Percentiles rank a stretch among this genome's conserved stretches.
Conservation (phyloP, 192 early-diverging fungal genomes). For the Mortierella hygrophila region DNA sequence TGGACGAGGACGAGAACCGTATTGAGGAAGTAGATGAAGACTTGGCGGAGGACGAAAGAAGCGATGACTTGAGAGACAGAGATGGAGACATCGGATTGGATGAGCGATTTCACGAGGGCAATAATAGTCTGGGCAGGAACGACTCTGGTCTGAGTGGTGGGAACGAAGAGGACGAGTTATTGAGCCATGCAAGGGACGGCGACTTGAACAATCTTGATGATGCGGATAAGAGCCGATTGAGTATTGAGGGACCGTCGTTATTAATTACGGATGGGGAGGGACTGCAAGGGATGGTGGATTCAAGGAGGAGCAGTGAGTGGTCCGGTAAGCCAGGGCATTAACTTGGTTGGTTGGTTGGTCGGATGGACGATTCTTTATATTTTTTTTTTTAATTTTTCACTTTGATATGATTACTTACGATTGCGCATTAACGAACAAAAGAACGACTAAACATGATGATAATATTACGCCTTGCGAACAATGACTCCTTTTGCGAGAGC, state of each 20-base stretch:
- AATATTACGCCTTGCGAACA: no score
- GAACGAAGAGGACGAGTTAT: neutral
- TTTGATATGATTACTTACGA: no score
- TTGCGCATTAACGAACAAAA: no score
- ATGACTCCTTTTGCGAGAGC: no score
- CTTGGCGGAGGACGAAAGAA: neutral
- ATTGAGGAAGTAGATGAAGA: neutral
- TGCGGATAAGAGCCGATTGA: neutral
- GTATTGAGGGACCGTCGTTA: neutral
- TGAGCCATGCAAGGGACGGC: neutral
- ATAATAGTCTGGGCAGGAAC: neutral
- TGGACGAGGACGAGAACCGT: conserved; percentile 20
- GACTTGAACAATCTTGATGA: neutral
- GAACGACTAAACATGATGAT: no score
- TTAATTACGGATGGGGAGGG: neutral
- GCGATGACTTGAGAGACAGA: neutral
- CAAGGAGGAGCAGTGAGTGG: neutral
- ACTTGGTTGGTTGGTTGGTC: neutral
- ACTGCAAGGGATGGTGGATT: neutral
- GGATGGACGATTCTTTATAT: no score
- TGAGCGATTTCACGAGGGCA: neutral
- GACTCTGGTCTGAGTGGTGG: neutral
- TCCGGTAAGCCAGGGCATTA: neutral
- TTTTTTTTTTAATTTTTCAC: no score
- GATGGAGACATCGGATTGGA: neutral